These are phyloP conservation scores for Citrus australasica DNA, from an alignment of 345 rosid species.

Conservation along the genomic window DNA sequence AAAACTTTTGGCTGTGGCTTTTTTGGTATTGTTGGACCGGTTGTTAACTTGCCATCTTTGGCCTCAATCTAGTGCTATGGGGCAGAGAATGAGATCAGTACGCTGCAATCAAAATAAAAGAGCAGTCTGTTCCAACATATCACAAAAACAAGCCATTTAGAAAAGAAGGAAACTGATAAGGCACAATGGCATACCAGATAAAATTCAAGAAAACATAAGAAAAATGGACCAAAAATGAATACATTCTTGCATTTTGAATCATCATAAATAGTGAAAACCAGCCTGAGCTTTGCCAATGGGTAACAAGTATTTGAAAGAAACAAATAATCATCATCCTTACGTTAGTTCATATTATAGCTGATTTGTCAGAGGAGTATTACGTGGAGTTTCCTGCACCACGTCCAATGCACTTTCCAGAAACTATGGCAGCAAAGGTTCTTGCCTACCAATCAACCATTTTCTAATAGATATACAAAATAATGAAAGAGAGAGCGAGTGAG, in stretches of 20 bases:
- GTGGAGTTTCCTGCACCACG: not conserved
- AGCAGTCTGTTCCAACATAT: not conserved
- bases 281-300: not conserved
- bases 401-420: not conserved
- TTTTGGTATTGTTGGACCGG: slow-evolving; percentile 50
- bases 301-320: not conserved
- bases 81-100: slow-evolving; percentile 48
- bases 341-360: not conserved
- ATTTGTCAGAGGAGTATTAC: not conserved
- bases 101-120: not conserved
- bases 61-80: slow-evolving; percentile 58
- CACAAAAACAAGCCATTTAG: slow-evolving; percentile 14
- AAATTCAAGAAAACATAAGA: not conserved
- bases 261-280: not conserved
- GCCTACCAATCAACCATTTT: not conserved
- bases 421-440: not conserved
- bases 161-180: not conserved
- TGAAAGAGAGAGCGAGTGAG: not conserved
- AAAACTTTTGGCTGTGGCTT: not conserved
- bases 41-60: slow-evolving; percentile 32
- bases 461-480: not conserved
- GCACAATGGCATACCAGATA: not conserved
- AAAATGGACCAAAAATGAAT: not conserved
- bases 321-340: not conserved
- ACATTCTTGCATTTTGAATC: not conserved